Conservation (phyloP, 164 flowering plant genomes). For the grape (Vitis vinifera) region DNA sequence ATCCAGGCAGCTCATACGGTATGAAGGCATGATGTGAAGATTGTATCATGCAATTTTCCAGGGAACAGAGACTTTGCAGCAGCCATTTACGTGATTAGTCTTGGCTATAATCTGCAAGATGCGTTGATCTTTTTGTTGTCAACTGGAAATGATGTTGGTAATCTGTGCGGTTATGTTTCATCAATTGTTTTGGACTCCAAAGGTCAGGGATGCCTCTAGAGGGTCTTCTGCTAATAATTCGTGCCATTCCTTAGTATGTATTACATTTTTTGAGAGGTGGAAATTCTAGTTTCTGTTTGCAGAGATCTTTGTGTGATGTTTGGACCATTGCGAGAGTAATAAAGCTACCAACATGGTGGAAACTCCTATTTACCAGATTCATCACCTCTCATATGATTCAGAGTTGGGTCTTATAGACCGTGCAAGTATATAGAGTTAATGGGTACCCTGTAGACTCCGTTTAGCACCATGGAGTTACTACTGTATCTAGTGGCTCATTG, state of each 20-base stretch:
- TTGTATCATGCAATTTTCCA: background rate
- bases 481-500: no score
- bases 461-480: no score
- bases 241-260: constrained; percentile 5
- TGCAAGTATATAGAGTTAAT: no score
- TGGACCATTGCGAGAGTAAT: constrained; percentile 6
- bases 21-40: constrained; percentile 22
- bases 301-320: constrained; percentile 14
- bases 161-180: background rate
- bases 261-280: constrained; percentile 5
- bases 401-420: background rate
- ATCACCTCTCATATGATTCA: background rate
- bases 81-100: background rate
- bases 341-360: background rate
- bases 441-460: no score
- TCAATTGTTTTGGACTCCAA: constrained; percentile 7
- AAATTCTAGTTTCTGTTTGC: constrained; percentile 9
- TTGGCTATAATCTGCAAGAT: background rate
- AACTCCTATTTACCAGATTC: constrained; percentile 6
- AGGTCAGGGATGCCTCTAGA: constrained; percentile 1
- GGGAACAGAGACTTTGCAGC: background rate
- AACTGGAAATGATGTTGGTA: background rate
- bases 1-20: constrained; percentile 74
- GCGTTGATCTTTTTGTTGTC: background rate
- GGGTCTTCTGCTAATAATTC: background rate